Base-by-base conservation (phyloP, 768 basidiomycete genomes). In the Melanogaster broomeanus region DNA sequence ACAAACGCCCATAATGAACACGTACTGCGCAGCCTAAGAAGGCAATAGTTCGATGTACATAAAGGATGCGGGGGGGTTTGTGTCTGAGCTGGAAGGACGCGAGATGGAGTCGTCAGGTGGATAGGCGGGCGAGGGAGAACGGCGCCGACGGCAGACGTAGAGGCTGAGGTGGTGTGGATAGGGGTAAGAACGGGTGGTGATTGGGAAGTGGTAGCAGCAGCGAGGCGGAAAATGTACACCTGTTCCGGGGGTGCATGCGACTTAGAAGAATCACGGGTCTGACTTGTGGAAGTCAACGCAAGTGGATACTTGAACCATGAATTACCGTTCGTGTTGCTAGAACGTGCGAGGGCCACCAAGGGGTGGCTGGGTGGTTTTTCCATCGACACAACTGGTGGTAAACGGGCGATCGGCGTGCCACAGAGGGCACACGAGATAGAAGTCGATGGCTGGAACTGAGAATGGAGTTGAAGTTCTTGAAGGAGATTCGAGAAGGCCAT, bases 1-100 rank as follows among this genome's bases (percentile, higher is more conserved):
- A 96, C 84, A 61, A 90, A 96, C 16, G 88, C 83, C 93, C 93
- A 97, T 13, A 96, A 72, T 4, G 86, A 87, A 68, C 93, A 95
- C n/a, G 93, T 92, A 33, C 87, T 78, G 12, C 93, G 83, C 18
- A 97, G 75, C 8, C 94, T 82, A 6, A 80, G 73, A 15, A 96
- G 75, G 66, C 93, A 96, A 87, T 93, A 96, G n/a, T 89, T 85
- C 16, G 80, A 82, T 11, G 79, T 73, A 61, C 93, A 97, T 3
- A 97, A 74, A 1, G 94, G 91, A 67, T 96, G 56, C 7, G 66
- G 69, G 6, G 42, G 45, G 19, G 60, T 59, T 28, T 64, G 64
- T 18, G 56, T 35, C 27, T 68, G 68, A 31, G 55, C n/a, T 24
- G 58, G 47, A 16, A 55, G 55, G 18, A 60, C 53, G 21, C 67